Evolutionary conservation across 2,329 filamentous ascomycete species (phyloP).

Genomic region (Trichoderma harzianum): DNA sequence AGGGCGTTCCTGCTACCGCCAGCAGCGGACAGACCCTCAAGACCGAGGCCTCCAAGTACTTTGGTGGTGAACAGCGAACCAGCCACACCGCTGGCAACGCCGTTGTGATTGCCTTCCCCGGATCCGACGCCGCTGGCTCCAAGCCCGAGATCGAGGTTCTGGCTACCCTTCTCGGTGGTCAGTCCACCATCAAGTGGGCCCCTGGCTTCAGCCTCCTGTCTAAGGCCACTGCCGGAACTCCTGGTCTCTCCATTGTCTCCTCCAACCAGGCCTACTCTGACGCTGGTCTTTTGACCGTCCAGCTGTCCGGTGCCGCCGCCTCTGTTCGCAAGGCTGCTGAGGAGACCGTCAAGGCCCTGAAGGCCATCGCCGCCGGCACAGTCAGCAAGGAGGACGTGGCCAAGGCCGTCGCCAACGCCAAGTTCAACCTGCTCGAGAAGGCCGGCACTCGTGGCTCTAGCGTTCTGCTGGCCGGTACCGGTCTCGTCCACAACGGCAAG

Average conservation of each 20-base stretch:
- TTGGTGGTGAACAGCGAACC: constrained; percentile 89
- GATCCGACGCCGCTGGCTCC: constrained; percentile 74
- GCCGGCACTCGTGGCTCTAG: constrained; percentile 75
- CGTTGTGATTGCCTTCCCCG: constrained; percentile 87
- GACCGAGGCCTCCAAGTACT: constrained; percentile 74
- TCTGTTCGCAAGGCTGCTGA: constrained; percentile 72
- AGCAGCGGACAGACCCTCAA: constrained; percentile 52
- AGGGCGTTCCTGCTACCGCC: constrained; percentile 57
- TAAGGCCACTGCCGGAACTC: constrained; percentile 67
- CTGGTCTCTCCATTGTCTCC: constrained; percentile 67
- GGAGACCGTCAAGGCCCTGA: constrained; percentile 75
- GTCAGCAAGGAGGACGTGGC: constrained; percentile 80
- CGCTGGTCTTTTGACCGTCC: constrained; percentile 82
- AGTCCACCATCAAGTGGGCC: constrained; percentile 93
- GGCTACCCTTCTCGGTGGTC: constrained; percentile 81
- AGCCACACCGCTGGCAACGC: constrained; percentile 74
- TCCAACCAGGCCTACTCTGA: constrained; percentile 87
- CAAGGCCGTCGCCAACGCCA: constrained; percentile 90
- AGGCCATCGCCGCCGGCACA: constrained; percentile 72
- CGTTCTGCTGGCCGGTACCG: constrained; percentile 78
- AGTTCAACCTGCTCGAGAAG: constrained; percentile 83
- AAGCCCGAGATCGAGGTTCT: constrained; percentile 90
- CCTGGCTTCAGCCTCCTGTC: constrained; percentile 86
- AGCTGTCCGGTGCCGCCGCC: constrained; percentile 70
- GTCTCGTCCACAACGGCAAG: constrained; percentile 77